These are phyloP conservation scores for Colletotrichum endophyticum DNA, from an alignment of 2,329 filamentous ascomycete species.

Conservation along the genomic window DNA sequence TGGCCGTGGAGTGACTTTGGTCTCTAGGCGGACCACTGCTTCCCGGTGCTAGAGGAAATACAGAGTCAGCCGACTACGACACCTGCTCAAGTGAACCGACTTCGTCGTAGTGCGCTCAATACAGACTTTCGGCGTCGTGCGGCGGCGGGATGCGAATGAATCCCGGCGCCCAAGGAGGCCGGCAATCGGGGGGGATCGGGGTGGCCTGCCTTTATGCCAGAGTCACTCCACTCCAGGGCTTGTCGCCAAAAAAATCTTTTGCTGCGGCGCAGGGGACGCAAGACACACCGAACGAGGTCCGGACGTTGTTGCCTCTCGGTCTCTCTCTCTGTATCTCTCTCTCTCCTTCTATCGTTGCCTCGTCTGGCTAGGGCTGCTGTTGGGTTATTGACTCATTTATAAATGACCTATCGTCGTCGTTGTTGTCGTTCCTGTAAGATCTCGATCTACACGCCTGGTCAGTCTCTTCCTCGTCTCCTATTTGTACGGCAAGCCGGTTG, in stretches of 20 bases:
- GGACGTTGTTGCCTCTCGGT: not conserved
- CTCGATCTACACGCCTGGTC: conserved; percentile 8
- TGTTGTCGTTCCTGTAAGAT: not conserved
- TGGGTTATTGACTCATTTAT: not conserved
- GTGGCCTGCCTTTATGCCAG: conserved; percentile 13
- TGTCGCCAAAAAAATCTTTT: conserved; percentile 7
- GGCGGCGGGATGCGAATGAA: not conserved
- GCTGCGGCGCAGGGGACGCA: conserved; percentile 1
- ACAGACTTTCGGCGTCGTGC: not conserved
- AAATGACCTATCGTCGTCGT: conserved; percentile 6
- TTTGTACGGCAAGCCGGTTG: not conserved
- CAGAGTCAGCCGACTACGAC: conserved; percentile 9
- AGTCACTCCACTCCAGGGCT: conserved; percentile 20
- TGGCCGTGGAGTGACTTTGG: conserved; percentile 12
- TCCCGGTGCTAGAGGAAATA: not conserved
- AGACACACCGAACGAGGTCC: conserved; percentile 1
- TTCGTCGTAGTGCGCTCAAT: not conserved
- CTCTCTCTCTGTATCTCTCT: not conserved
- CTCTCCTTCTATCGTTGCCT: not conserved
- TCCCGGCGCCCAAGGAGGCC: not conserved
- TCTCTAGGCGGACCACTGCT: not conserved
- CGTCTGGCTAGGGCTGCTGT: not conserved
- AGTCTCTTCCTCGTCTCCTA: conserved; percentile 2
- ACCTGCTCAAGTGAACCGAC: conserved; percentile 15
- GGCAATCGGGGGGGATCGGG: conserved; percentile 4